Percentiles rank a stretch among this genome's conserved stretches.
These are phyloP conservation scores for Dryas alaskensis DNA, from an alignment of 306 rosid species.

Conservation along the genomic window DNA sequence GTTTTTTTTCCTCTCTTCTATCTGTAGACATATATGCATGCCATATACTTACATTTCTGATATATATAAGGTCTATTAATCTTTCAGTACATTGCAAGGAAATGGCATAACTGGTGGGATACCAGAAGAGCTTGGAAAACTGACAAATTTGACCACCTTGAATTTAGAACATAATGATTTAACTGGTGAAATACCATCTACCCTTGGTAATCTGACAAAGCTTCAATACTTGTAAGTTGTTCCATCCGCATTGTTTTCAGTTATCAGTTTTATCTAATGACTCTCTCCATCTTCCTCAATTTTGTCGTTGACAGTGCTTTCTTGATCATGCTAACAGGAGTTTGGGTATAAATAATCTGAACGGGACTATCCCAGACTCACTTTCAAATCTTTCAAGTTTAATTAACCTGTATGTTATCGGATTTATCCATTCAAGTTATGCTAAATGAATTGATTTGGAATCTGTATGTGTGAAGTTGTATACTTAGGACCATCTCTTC, in stretches of 20 bases:
- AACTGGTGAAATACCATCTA: conserved; percentile 75
- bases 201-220: conserved; percentile 68
- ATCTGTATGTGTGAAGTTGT: conserved; percentile 4
- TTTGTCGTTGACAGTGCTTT: conserved; percentile 25
- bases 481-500: conserved; percentile 14
- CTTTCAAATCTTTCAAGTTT: conserved; percentile 57
- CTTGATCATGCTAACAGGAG: conserved; percentile 55
- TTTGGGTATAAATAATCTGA: conserved; percentile 71
- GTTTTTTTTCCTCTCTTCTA: not conserved
- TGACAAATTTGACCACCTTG: conserved; percentile 64
- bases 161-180: conserved; percentile 76
- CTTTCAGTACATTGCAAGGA: conserved; percentile 75
- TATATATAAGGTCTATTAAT: conserved; percentile 25
- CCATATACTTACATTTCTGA: conserved; percentile 1
- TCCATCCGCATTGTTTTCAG: conserved; percentile 11
- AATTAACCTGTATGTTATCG: conserved; percentile 59
- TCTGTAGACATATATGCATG: conserved; percentile 2
- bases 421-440: not conserved
- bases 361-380: conserved; percentile 82
- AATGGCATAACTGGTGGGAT: conserved; percentile 73
- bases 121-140: conserved; percentile 76
- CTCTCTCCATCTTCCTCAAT: conserved; percentile 19
- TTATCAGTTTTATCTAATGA: conserved; percentile 13
- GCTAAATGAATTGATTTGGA: not conserved
- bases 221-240: conserved; percentile 90